Conservation (phyloP, 257 asterid species). For the Fraxinus quadrangulata region DNA sequence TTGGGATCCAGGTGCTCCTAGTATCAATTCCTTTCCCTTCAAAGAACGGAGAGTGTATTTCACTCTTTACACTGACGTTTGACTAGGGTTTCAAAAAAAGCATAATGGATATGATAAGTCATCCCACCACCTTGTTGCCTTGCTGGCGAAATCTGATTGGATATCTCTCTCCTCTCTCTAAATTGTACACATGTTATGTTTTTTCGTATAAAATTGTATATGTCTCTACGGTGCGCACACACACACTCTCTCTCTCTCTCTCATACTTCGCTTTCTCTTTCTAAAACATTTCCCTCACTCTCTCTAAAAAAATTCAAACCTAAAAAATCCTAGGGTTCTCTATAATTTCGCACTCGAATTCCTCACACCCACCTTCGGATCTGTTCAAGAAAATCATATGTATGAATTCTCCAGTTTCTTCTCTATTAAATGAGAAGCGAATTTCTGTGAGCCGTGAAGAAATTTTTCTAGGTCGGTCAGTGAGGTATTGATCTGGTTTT, state of each 20-base stretch:
- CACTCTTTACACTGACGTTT: conserved; percentile 26
- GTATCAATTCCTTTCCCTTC: conserved; percentile 1
- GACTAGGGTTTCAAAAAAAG: conserved; percentile 50
- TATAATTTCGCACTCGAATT: conserved; percentile 26
- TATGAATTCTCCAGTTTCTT: conserved; percentile 5
- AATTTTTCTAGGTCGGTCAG: conserved; percentile 22
- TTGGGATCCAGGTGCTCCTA: not conserved
- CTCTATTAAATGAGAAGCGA: conserved; percentile 13
- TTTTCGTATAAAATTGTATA: conserved; percentile 21
- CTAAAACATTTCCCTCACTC: conserved; percentile 26
- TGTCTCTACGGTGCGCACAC: conserved; percentile 30
- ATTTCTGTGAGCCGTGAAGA: conserved; percentile 6
- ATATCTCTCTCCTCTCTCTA: conserved; percentile 27
- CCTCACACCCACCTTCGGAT: conserved; percentile 4
- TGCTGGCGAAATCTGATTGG: conserved; percentile 46
- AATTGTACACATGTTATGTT: conserved; percentile 18
- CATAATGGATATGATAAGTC: conserved; percentile 43
- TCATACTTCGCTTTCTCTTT: conserved; percentile 11
- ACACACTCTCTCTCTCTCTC: conserved; percentile 20
- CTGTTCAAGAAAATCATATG: not conserved
- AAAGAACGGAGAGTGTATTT: conserved; percentile 21
- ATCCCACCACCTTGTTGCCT: conserved; percentile 39
- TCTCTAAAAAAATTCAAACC: conserved; percentile 42
- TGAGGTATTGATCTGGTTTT: conserved; percentile 33
- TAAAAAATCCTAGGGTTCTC: conserved; percentile 36